Conservation (phyloP, 2,329 filamentous ascomycete species). For the Fonsecaea monophora region DNA sequence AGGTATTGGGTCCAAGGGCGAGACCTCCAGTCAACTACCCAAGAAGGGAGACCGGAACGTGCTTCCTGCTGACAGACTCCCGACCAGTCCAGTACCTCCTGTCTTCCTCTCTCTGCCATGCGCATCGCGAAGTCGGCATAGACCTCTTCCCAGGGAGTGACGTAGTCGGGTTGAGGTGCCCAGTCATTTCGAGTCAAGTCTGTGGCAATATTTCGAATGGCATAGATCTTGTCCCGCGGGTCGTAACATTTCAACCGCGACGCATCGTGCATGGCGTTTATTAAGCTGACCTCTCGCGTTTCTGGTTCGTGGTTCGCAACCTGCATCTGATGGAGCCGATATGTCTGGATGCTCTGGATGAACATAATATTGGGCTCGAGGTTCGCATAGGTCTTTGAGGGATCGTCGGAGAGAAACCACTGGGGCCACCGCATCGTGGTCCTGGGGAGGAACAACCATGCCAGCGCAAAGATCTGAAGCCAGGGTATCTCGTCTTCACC, state of each 20-base stretch:
- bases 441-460: constrained; percentile 22
- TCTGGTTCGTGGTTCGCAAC: constrained; percentile 3
- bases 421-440: constrained; percentile 27
- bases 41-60: constrained; percentile 20
- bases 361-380: constrained; percentile 23
- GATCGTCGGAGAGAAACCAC: constrained; percentile 23
- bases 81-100: constrained; percentile 19
- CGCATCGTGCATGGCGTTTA: constrained; percentile 14
- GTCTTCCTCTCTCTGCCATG: constrained; percentile 20
- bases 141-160: constrained; percentile 24
- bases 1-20: constrained; percentile 18
- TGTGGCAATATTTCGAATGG: constrained; percentile 27
- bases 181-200: constrained; percentile 23
- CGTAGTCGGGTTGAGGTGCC: constrained; percentile 26
- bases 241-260: constrained; percentile 26
- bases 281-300: constrained; percentile 1
- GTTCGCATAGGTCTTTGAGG: constrained; percentile 12
- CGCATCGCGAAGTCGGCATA: constrained; percentile 24
- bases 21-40: constrained; percentile 29
- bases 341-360: constrained; percentile 20
- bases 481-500: constrained; percentile 24
- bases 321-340: constrained; percentile 17
- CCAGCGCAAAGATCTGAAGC: constrained; percentile 26
- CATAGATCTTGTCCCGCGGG: constrained; percentile 30
- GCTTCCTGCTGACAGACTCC: constrained; percentile 18